A percentile compares a stretch with the other conserved stretches of the same genome.
phyloP scores from a whole-genome alignment of 106 monocot genomes.

The Apostasia ramifera region DNA sequence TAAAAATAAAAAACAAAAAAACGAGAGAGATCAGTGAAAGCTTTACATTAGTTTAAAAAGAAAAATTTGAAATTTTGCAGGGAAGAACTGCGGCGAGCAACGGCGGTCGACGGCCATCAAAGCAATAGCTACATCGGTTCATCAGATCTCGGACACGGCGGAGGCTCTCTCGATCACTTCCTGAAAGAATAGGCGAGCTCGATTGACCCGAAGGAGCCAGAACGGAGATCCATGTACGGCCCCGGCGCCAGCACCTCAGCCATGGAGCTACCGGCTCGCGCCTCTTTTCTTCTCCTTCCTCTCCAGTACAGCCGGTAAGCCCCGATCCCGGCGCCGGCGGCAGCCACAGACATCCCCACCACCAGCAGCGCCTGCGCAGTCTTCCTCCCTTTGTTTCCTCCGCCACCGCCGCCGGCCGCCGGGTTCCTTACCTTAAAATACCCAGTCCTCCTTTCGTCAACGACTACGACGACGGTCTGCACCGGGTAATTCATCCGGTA shows the following conservation, averaged over 20 bases:
- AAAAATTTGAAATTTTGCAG: no score
- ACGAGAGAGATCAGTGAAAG: no score
- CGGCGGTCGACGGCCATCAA: no score
- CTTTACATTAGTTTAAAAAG: no score
- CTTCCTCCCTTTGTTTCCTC: neutral
- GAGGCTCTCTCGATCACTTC: slow-evolving; percentile 4
- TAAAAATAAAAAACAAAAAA: no score
- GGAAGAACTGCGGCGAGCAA: no score
- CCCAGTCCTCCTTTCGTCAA: slow-evolving; percentile 37
- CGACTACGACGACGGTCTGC: slow-evolving; percentile 44
- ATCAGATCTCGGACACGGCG: no score
- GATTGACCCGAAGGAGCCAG: slow-evolving; percentile 25
- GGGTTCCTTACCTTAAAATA: slow-evolving; percentile 65
- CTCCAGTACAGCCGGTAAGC: slow-evolving; percentile 24
- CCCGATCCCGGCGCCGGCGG: slow-evolving; percentile 9
- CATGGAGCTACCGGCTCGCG: slow-evolving; percentile 1
- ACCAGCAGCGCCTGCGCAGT: slow-evolving; percentile 6
- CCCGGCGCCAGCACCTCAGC: slow-evolving; percentile 25
- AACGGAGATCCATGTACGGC: slow-evolving; percentile 40
- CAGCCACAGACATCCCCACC: slow-evolving; percentile 11
- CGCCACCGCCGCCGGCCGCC: neutral
- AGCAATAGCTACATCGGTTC: no score
- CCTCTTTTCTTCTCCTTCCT: neutral
- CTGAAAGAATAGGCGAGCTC: slow-evolving; percentile 30
- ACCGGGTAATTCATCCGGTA: slow-evolving; percentile 64